Percentiles rank a stretch among this genome's conserved stretches.
Conservation (phyloP, 2,329 filamentous ascomycete genomes). For the Fusarium sp. region DNA sequence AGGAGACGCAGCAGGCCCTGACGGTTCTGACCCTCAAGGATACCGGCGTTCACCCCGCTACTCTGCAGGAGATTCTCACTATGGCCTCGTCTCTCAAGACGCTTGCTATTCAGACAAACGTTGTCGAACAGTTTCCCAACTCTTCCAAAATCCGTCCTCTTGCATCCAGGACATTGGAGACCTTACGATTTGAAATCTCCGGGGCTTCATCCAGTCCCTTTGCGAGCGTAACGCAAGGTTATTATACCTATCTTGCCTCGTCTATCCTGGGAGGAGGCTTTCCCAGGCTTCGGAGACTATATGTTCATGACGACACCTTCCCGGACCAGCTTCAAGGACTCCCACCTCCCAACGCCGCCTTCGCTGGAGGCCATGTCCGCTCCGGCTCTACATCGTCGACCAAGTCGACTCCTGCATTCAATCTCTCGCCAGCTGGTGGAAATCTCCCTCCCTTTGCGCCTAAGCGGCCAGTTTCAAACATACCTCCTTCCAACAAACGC, state of each 20-base stretch:
- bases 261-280: constrained; percentile 83
- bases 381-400: constrained; percentile 50
- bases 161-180: constrained; percentile 74
- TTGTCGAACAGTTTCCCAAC: constrained; percentile 63
- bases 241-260: constrained; percentile 88
- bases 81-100: constrained; percentile 69
- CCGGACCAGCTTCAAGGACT: constrained; percentile 80
- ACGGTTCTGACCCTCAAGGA: constrained; percentile 76
- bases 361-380: constrained; percentile 45
- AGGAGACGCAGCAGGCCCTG: constrained; percentile 70
- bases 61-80: constrained; percentile 71
- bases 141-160: constrained; percentile 68
- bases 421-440: constrained; percentile 40
- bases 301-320: constrained; percentile 87
- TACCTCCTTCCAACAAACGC: constrained; percentile 50
- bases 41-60: constrained; percentile 75
- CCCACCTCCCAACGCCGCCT: constrained; percentile 69
- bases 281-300: constrained; percentile 79
- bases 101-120: constrained; percentile 65
- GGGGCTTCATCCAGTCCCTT: constrained; percentile 69
- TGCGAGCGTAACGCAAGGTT: constrained; percentile 66
- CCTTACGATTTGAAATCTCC: constrained; percentile 86
- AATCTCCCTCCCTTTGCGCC: constrained; percentile 40
- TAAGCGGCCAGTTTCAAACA: constrained; percentile 47
- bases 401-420: constrained; percentile 39